Percentiles rank a stretch among this genome's conserved stretches.
Conservation (phyloP, 2,329 filamentous ascomycete species). For the Nemania sp. region DNA sequence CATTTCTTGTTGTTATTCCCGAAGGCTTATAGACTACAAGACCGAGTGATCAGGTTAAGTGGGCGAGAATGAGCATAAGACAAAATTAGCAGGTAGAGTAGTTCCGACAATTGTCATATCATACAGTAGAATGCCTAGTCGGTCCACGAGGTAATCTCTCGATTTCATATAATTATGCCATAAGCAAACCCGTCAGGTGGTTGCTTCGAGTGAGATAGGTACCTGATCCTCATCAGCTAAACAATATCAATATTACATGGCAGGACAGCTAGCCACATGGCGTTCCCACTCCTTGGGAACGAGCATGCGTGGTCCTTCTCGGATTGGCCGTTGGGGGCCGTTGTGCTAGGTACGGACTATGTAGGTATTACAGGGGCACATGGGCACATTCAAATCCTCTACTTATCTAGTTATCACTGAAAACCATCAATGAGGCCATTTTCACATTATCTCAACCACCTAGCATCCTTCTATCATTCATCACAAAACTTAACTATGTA, state of each 20-base stretch:
- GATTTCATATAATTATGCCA: too few species aligned
- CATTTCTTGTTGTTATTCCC: background rate
- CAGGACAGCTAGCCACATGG: slow-evolving; percentile 29
- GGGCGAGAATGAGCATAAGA: background rate
- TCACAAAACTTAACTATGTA: background rate
- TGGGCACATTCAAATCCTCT: too few species aligned
- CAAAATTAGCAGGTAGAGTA: too few species aligned
- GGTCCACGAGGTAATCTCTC: too few species aligned
- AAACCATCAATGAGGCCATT: background rate
- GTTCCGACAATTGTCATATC: too few species aligned
- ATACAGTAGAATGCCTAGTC: too few species aligned
- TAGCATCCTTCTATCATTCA: background rate
- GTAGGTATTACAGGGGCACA: background rate
- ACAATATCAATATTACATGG: slow-evolving; percentile 1
- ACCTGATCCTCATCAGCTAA: background rate
- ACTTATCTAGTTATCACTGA: too few species aligned
- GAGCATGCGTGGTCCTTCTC: slow-evolving; percentile 35
- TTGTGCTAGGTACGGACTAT: background rate
- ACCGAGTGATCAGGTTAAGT: background rate
- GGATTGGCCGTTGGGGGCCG: slow-evolving; percentile 10
- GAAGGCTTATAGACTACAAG: background rate
- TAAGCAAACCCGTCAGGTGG: background rate
- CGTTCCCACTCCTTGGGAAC: slow-evolving; percentile 13
- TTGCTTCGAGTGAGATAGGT: background rate
- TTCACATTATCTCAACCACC: background rate